These are phyloP conservation scores for Cyberlindnera maritima DNA, from an alignment of 805 yeast genomes.

Conservation along the genomic window DNA sequence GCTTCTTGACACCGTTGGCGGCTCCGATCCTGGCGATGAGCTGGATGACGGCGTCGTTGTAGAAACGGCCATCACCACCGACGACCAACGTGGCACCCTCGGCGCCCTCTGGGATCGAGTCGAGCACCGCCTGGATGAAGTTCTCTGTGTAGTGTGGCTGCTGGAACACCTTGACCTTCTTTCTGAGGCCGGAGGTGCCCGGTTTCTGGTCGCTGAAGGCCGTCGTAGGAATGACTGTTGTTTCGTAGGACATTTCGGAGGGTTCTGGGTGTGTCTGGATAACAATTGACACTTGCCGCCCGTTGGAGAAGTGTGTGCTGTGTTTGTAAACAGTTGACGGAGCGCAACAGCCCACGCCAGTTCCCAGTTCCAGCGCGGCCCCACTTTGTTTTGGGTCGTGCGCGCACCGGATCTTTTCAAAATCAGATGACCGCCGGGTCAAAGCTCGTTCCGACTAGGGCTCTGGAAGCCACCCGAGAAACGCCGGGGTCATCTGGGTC, in stretches of 20 bases:
- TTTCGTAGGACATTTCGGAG: not conserved
- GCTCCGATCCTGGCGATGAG: conserved; percentile 81
- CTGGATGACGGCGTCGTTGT: conserved; percentile 78
- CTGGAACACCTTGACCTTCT: conserved; percentile 84
- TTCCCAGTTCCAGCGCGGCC: too few species aligned
- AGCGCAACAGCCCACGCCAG: too few species aligned
- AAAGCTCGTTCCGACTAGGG: too few species aligned
- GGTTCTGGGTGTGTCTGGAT: too few species aligned
- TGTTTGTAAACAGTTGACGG: too few species aligned
- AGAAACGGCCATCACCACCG: conserved; percentile 97
- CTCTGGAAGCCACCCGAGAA: too few species aligned
- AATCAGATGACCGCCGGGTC: too few species aligned
- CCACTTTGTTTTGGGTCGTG: too few species aligned
- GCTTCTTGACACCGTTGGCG: conserved; percentile 84
- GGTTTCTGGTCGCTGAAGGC: conserved; percentile 93
- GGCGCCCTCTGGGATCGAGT: conserved; percentile 89
- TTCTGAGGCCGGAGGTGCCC: conserved; percentile 95
- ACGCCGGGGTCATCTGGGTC: too few species aligned
- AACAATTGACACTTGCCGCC: too few species aligned
- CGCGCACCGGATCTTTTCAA: too few species aligned
- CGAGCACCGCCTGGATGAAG: conserved; percentile 82
- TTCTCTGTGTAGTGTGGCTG: conserved; percentile 82
- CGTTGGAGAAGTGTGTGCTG: too few species aligned
- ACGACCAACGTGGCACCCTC: conserved; percentile 73
- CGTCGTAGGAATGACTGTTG: conserved; percentile 44